phyloP scores from a whole-genome alignment of 2,329 filamentous ascomycete species.

The Cadophora luteo-olivacea region DNA sequence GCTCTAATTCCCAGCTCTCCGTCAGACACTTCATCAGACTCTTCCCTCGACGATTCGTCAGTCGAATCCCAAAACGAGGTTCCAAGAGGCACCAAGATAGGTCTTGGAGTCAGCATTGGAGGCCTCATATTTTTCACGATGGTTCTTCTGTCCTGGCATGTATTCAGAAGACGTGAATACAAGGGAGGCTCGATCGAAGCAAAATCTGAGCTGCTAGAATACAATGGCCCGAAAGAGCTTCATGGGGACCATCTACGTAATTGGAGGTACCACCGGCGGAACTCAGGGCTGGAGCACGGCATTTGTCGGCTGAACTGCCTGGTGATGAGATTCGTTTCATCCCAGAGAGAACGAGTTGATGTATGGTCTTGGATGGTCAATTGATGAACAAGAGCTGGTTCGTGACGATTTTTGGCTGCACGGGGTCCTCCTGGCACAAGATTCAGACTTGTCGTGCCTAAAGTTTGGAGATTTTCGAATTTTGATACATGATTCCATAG shows the following conservation, averaged over 20 bases:
- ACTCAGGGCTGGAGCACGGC: background rate
- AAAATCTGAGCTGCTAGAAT: background rate
- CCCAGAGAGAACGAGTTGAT: background rate
- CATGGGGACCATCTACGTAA: background rate
- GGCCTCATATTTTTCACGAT: too few relatives aligned
- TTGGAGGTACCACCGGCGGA: background rate
- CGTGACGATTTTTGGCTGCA: background rate
- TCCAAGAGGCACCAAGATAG: too few relatives aligned
- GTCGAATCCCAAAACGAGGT: too few relatives aligned
- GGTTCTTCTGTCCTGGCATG: too few relatives aligned
- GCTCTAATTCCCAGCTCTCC: too few relatives aligned
- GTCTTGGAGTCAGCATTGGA: too few relatives aligned
- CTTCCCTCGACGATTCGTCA: too few relatives aligned
- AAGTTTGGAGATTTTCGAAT: too few relatives aligned
- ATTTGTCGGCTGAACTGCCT: background rate
- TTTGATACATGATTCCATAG: too few relatives aligned
- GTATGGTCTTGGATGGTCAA: background rate
- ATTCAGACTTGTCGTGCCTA: too few relatives aligned
- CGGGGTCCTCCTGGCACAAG: too few relatives aligned
- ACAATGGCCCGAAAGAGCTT: background rate
- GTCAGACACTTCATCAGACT: too few relatives aligned
- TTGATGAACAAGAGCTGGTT: background rate
- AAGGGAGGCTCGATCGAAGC: background rate
- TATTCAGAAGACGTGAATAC: background rate
- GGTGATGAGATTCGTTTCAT: background rate